Percentiles rank a stretch among this genome's conserved stretches.
Evolutionary conservation across 441 rosid species (phyloP).

Genomic region (Erysimum pusillum): DNA sequence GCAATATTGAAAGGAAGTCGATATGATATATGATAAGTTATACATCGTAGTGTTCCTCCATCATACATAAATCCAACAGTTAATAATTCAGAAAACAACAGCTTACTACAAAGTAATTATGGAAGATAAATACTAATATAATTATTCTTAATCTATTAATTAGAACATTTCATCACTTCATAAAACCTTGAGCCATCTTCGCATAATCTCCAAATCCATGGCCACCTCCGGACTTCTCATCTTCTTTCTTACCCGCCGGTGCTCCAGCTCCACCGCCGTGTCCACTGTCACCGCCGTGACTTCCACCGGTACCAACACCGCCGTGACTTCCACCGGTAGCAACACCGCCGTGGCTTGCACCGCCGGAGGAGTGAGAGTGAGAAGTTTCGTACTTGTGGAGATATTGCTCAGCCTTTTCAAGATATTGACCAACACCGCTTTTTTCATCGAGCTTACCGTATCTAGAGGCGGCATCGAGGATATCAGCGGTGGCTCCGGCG

Average conservation of each 20-base stretch:
- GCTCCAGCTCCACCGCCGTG: slow-evolving; percentile 23
- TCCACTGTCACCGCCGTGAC: slow-evolving; percentile 1
- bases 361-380: slow-evolving; percentile 35
- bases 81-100: slow-evolving; percentile 20
- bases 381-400: slow-evolving; percentile 64
- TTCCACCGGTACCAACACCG: slow-evolving; percentile 2
- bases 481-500: slow-evolving; percentile 56
- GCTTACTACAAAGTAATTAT: slow-evolving; percentile 24
- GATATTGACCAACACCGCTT: slow-evolving; percentile 58
- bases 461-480: slow-evolving; percentile 62
- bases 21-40: not conserved
- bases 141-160: slow-evolving; percentile 7
- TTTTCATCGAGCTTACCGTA: slow-evolving; percentile 76
- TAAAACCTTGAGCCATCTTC: slow-evolving; percentile 73
- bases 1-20: too few relatives aligned
- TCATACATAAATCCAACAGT: not conserved
- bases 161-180: slow-evolving; percentile 49
- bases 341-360: slow-evolving; percentile 1
- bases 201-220: slow-evolving; percentile 58
- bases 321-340: slow-evolving; percentile 8
- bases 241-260: slow-evolving; percentile 37
- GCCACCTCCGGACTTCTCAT: slow-evolving; percentile 50
- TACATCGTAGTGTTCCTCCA: slow-evolving; percentile 1
- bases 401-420: slow-evolving; percentile 70
- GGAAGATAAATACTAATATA: slow-evolving; percentile 29